A percentile compares a stretch with the other conserved stretches of the same genome.
phyloP scores from a whole-genome alignment of 2,329 filamentous ascomycete genomes.

The Apiospora marii region DNA sequence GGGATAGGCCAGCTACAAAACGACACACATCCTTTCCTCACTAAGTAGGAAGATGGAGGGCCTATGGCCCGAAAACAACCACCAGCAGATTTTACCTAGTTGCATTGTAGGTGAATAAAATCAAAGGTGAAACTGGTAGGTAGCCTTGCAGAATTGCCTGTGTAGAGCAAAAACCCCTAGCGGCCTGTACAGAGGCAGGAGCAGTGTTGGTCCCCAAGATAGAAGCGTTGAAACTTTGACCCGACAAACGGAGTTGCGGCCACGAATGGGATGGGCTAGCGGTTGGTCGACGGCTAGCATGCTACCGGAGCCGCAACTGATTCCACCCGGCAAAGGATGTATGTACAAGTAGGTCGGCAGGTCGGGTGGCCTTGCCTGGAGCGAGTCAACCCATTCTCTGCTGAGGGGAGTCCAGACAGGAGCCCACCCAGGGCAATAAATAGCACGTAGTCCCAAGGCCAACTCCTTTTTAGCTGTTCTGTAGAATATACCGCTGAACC shows the following conservation, averaged over 20 bases:
- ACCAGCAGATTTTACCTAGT: not conserved
- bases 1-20: slow-evolving; percentile 1
- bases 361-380: not conserved
- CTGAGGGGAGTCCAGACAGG: not conserved
- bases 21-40: not conserved
- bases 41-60: not conserved
- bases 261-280: not conserved
- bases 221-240: not conserved
- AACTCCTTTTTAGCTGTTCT: not conserved
- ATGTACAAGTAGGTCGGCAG: not conserved
- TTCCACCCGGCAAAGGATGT: not conserved
- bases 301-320: slow-evolving; percentile 7
- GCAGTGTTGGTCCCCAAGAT: not conserved
- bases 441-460: not conserved
- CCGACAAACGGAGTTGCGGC: not conserved
- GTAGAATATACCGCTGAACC: too few species aligned
- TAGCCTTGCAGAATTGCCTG: not conserved
- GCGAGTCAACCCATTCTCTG: not conserved
- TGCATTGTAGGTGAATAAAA: too few species aligned
- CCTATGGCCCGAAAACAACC: not conserved
- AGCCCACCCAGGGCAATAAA: slow-evolving; percentile 7
- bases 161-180: too few species aligned
- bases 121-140: not conserved
- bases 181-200: not conserved
- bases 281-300: not conserved